These are phyloP conservation scores for Lentinula sp. DNA, from an alignment of 768 basidiomycete species.

Conservation along the genomic window DNA sequence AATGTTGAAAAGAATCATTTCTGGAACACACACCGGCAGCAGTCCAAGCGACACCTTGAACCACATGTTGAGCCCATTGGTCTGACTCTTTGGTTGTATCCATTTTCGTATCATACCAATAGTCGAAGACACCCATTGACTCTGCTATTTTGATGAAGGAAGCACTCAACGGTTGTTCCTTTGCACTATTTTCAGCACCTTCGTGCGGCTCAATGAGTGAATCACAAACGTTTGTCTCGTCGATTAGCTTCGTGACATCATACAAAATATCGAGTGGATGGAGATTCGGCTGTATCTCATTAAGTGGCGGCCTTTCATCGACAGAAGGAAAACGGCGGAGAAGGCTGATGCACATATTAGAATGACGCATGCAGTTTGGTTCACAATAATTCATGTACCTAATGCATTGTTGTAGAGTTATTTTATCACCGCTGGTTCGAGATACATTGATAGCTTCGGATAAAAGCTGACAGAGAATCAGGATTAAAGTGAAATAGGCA, in stretches of 20 bases:
- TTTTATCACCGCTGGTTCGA: constrained; percentile 62
- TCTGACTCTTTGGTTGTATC: constrained; percentile 45
- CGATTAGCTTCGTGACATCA: constrained; percentile 72
- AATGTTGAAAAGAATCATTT: not conserved
- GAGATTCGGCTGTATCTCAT: constrained; percentile 70
- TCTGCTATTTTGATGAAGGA: constrained; percentile 66
- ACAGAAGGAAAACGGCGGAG: constrained; percentile 62
- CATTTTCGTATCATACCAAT: constrained; percentile 58
- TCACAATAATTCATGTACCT: constrained; percentile 35
- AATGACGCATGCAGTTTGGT: not conserved
- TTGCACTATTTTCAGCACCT: not conserved
- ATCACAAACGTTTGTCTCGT: constrained; percentile 49
- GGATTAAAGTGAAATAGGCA: not conserved
- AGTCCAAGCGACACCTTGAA: constrained; percentile 69
- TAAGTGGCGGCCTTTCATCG: constrained; percentile 46
- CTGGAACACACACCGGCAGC: constrained; percentile 45
- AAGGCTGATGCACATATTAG: constrained; percentile 37
- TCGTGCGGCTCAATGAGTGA: not conserved
- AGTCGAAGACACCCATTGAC: constrained; percentile 63
- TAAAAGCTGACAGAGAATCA: constrained; percentile 42
- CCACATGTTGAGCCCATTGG: constrained; percentile 67
- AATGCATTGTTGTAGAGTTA: constrained; percentile 74
- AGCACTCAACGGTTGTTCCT: constrained; percentile 69
- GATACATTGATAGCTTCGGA: constrained; percentile 76
- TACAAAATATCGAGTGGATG: constrained; percentile 73